These are phyloP conservation scores for Coemansia sp. DNA, from an alignment of 192 early-diverging fungal genomes.

Conservation along the genomic window DNA sequence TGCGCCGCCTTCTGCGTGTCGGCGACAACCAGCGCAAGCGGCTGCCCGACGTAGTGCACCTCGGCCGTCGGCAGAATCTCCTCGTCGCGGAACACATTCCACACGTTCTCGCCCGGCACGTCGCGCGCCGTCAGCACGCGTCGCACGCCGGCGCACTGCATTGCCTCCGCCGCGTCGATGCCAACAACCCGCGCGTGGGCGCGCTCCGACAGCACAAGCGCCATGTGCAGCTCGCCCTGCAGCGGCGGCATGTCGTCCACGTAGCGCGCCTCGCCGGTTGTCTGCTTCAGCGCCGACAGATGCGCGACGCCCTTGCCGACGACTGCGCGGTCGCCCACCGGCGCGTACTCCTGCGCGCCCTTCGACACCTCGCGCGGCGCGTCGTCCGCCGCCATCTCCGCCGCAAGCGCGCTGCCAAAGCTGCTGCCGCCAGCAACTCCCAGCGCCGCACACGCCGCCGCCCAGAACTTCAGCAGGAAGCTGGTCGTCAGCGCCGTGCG, in stretches of 20 bases:
- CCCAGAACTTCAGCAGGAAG: conserved; percentile 72
- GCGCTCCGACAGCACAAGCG: conserved; percentile 64
- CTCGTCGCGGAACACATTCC: conserved; percentile 69
- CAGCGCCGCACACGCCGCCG: conserved; percentile 27
- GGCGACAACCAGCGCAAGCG: conserved; percentile 81
- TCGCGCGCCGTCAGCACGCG: conserved; percentile 69
- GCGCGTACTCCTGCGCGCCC: conserved; percentile 56
- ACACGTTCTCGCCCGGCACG: conserved; percentile 65
- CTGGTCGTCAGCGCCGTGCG: conserved; percentile 61
- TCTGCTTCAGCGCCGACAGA: conserved; percentile 76
- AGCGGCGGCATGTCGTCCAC: conserved; percentile 79
- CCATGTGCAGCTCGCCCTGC: conserved; percentile 68
- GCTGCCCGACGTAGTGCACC: conserved; percentile 71
- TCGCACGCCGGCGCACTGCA: conserved; percentile 64
- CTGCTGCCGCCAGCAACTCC: conserved; percentile 6
- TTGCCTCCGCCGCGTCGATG: conserved; percentile 63
- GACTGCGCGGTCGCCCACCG: conserved; percentile 36
- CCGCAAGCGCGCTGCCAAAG: conserved; percentile 13
- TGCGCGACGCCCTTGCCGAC: conserved; percentile 75
- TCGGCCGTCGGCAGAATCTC: conserved; percentile 73
- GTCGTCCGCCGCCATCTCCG: conserved; percentile 19
- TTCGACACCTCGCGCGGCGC: conserved; percentile 16
- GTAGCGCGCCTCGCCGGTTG: conserved; percentile 82
- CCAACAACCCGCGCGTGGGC: conserved; percentile 69
- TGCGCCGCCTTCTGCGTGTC: conserved; percentile 64